Conservation (phyloP, 2,329 filamentous ascomycete species). For the Simplicillium aogashimaense region DNA sequence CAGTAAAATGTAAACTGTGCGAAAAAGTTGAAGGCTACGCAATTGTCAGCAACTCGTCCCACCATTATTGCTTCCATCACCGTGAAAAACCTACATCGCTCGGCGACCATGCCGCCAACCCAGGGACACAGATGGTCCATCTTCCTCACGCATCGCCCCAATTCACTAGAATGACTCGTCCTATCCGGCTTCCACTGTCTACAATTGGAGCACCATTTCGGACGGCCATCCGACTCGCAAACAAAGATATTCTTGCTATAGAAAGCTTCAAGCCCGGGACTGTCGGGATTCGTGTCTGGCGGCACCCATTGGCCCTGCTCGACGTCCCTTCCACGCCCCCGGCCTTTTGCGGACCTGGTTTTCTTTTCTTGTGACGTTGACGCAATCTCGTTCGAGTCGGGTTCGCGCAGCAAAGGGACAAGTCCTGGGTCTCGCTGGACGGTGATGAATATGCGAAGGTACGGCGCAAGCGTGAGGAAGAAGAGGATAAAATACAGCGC, state of each 20-base stretch:
- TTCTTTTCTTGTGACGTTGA: conserved; percentile 16
- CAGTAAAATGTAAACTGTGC: conserved; percentile 76
- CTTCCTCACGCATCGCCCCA: conserved; percentile 71
- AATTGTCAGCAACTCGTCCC: neutral
- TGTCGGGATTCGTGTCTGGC: conserved; percentile 44
- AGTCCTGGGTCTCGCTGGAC: conserved; percentile 65
- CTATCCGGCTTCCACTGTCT: conserved; percentile 82
- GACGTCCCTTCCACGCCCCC: conserved; percentile 6
- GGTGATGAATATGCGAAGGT: conserved; percentile 59
- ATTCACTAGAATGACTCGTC: conserved; percentile 75
- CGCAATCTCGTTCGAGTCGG: conserved; percentile 9
- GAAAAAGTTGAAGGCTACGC: conserved; percentile 76
- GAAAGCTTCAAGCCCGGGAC: conserved; percentile 62
- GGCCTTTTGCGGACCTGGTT: conserved; percentile 7
- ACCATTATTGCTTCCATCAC: conserved; percentile 2
- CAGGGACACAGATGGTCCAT: conserved; percentile 97
- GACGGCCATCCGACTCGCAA: conserved; percentile 74
- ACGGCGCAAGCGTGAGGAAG: conserved; percentile 54
- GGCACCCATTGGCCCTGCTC: conserved; percentile 21
- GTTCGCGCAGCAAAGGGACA: conserved; percentile 43
- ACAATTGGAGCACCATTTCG: conserved; percentile 78
- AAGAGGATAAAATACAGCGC: conserved; percentile 66
- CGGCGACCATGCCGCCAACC: conserved; percentile 88
- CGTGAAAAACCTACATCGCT: conserved; percentile 47
- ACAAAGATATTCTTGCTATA: conserved; percentile 77